Conservation (phyloP, 768 basidiomycete genomes). For the Pleurotus citrinopileatus region DNA sequence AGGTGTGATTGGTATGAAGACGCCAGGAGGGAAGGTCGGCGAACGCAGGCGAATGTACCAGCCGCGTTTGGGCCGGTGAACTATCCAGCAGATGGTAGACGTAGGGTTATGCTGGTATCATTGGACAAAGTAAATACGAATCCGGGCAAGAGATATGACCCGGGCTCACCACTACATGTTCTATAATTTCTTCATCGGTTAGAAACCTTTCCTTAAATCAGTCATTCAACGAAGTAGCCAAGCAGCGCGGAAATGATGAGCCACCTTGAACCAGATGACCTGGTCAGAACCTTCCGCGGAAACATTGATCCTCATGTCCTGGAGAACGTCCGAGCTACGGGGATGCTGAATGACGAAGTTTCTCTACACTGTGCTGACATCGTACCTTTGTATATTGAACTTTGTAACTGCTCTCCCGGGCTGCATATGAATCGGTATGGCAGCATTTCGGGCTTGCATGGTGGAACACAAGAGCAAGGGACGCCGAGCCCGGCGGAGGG, state of each 20-base stretch:
- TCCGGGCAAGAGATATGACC: neutral
- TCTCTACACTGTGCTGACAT: no score
- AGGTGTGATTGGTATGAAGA: constrained; percentile 54
- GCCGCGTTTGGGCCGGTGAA: constrained; percentile 76
- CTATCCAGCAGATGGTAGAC: constrained; percentile 65
- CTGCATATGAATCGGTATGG: neutral
- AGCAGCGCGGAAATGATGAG: constrained; percentile 11
- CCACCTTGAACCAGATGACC: constrained; percentile 75
- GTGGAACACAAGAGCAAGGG: neutral
- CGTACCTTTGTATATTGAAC: constrained; percentile 3
- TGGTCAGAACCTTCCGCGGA: constrained; percentile 51
- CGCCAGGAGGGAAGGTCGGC: constrained; percentile 64
- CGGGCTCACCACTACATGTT: constrained; percentile 64
- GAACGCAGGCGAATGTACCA: constrained; percentile 83
- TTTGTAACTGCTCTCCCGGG: neutral
- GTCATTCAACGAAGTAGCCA: neutral
- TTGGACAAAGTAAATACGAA: neutral
- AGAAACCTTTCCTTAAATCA: constrained; percentile 65
- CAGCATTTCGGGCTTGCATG: neutral
- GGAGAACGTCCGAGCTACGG: constrained; percentile 70
- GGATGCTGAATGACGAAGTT: neutral
- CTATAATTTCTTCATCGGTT: constrained; percentile 71
- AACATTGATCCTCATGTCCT: constrained; percentile 66
- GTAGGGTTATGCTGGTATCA: constrained; percentile 60
- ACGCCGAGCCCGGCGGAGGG: no score